phyloP scores from a whole-genome alignment of 106 monocot genomes.

The Vanilla planifolia region DNA sequence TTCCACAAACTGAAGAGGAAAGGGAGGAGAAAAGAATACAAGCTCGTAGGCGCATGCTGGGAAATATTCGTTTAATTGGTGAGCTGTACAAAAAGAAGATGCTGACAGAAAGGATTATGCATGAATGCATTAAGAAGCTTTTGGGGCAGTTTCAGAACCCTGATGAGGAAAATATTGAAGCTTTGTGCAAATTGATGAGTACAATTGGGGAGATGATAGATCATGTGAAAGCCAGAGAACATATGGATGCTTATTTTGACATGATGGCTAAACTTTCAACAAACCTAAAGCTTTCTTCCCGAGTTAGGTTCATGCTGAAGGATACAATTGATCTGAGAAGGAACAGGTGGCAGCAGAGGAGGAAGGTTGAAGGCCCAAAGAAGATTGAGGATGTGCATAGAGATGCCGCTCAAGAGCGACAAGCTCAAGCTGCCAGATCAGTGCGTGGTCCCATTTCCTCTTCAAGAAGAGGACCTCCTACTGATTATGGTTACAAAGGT shows the following conservation, averaged over 20 bases:
- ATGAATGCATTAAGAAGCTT: slow-evolving; percentile 89
- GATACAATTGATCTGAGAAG: slow-evolving; percentile 86
- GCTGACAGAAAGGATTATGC: slow-evolving; percentile 92
- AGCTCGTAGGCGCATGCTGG: slow-evolving; percentile 73
- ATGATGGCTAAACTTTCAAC: slow-evolving; percentile 54
- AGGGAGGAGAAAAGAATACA: slow-evolving; percentile 59
- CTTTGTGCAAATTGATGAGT: slow-evolving; percentile 90
- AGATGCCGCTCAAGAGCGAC: slow-evolving; percentile 90
- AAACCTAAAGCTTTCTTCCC: slow-evolving; percentile 54
- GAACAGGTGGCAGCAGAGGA: slow-evolving; percentile 83
- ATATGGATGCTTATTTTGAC: slow-evolving; percentile 81
- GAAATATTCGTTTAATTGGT: slow-evolving; percentile 89
- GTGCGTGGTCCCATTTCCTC: slow-evolving; percentile 50
- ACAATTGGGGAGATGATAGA: slow-evolving; percentile 87
- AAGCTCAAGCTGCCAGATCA: slow-evolving; percentile 64
- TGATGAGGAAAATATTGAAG: slow-evolving; percentile 85
- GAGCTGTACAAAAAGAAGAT: slow-evolving; percentile 91
- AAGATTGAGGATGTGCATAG: slow-evolving; percentile 96
- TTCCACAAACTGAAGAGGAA: slow-evolving; percentile 39
- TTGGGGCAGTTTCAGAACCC: slow-evolving; percentile 54
- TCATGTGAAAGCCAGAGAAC: slow-evolving; percentile 55
- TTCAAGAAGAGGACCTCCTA: slow-evolving; percentile 46
- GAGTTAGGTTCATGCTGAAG: slow-evolving; percentile 83
- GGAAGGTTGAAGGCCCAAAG: slow-evolving; percentile 93
- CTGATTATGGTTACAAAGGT: slow-evolving; percentile 50